These are phyloP conservation scores for Nephelium lappaceum DNA, from an alignment of 345 rosid species.

Conservation along the genomic window DNA sequence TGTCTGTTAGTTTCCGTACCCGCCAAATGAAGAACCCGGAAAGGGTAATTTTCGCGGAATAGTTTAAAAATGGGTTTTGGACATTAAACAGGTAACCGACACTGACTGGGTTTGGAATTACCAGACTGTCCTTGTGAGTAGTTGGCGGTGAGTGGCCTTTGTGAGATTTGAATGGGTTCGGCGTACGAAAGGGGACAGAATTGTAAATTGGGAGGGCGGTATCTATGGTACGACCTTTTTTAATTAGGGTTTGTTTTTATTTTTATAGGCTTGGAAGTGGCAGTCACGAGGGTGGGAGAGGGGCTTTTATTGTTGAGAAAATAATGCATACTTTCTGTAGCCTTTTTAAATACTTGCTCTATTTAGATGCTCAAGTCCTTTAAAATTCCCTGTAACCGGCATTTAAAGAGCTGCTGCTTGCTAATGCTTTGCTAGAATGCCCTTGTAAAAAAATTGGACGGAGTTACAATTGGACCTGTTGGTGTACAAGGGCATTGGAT, in stretches of 20 bases:
- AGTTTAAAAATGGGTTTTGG: constrained; percentile 3
- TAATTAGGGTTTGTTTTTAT: neutral
- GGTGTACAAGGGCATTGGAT: too few relatives aligned
- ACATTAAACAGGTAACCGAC: constrained; percentile 37
- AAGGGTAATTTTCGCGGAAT: constrained; percentile 28
- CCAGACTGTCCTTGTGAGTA: neutral
- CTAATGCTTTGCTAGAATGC: too few relatives aligned
- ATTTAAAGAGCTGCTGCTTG: too few relatives aligned
- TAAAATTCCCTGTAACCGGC: too few relatives aligned
- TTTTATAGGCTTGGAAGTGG: neutral
- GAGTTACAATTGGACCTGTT: too few relatives aligned
- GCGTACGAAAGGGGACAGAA: neutral
- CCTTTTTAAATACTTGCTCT: neutral
- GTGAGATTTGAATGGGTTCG: neutral
- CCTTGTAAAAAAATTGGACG: too few relatives aligned
- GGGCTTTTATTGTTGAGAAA: neutral
- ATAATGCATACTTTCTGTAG: too few relatives aligned
- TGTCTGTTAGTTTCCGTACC: constrained; percentile 19
- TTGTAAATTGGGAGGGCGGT: neutral
- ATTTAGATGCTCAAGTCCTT: too few relatives aligned
- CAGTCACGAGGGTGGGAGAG: neutral
- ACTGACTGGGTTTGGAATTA: constrained; percentile 8
- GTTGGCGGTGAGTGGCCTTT: neutral
- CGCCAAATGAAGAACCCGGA: constrained; percentile 31
- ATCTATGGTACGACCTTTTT: neutral